Conservation (phyloP, 169 alveolate genomes). For the Fabrea salina region DNA sequence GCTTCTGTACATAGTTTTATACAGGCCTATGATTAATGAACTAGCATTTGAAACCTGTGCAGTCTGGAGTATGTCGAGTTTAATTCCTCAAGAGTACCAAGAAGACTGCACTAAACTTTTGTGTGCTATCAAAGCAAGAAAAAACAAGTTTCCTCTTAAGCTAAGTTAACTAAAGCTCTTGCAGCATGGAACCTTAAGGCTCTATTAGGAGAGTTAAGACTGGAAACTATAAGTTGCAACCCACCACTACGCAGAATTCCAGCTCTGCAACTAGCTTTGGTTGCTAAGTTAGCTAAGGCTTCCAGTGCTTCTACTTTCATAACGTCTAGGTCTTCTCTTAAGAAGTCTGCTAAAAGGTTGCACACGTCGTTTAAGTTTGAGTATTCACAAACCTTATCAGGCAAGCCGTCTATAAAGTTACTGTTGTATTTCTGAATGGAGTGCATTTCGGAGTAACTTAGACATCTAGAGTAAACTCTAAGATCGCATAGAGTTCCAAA, state of each 20-base stretch:
- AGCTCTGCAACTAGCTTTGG: slow-evolving; percentile 13
- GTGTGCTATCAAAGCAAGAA: no score
- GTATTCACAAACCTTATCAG: slow-evolving; percentile 20
- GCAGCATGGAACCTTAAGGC: not conserved
- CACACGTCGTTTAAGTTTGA: not conserved
- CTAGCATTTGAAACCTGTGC: no score
- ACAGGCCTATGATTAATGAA: no score
- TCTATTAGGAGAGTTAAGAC: not conserved
- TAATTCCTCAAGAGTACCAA: no score
- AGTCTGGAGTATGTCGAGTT: no score
- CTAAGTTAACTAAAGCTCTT: slow-evolving; percentile 2
- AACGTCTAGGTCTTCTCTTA: not conserved
- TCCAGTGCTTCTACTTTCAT: not conserved
- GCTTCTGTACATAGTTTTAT: no score
- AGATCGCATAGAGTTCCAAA: slow-evolving; percentile 28
- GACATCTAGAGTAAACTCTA: not conserved
- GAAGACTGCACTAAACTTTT: no score
- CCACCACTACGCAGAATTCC: not conserved
- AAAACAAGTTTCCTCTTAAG: no score
- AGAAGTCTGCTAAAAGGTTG: not conserved
- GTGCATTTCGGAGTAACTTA: not conserved
- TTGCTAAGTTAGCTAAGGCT: not conserved
- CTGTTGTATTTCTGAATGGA: not conserved
- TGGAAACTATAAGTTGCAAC: not conserved
- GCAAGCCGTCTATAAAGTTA: slow-evolving; percentile 7